Base-by-base conservation (phyloP, 2,329 filamentous ascomycete species). In the Rhinocladiella similis region DNA sequence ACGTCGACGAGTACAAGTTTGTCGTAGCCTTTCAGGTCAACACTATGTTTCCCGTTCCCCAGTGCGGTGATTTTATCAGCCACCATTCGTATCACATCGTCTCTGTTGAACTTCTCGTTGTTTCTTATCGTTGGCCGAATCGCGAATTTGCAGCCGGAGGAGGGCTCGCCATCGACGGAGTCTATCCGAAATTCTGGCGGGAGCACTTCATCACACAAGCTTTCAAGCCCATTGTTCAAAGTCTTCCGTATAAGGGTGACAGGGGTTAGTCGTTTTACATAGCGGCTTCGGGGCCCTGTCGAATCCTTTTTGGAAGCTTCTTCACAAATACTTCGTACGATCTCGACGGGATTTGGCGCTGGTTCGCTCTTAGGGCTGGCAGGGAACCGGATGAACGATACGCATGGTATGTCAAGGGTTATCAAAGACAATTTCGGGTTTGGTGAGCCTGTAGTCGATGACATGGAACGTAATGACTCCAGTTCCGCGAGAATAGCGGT, bases 11-110 rank as follows among this genome's bases (percentile, higher is more conserved):
- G 68, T 59, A 87, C 83, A 47, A 85, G 72, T 39, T 80, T 66
- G 69, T 87, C 83, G 65, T 84, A 85, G 38, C 80, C 77, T 54
- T 78, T 83, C 35, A 87, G 73, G 68, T 86, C 80, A 43, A 87
- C 84, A 22, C 74, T 76, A 66, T 87, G 84, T 33, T 76, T 76
- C 18, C 74, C 73, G 3, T 83, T 82, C 12, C 63, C 60, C 10
- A 63, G 42, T 13, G 36, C 39, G 18, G 41, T 42, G n/a, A 86
- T 82, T 27, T 76, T 72, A 57, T 75, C 73, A 27, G 84, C 84
- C 14, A 87, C 77, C 39, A 75, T 79, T 63, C 81, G 80, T 70
- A 87, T 87, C 41, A 87, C 71, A n/a, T 67, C 66, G 61, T 86
- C 81, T 61, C 83, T 75, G 39, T 75, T 77, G 63, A 86, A 75